Evolutionary conservation across 1,284 basidiomycete genomes (phyloP).

Genomic region (Lentinula novae-zelandiae): DNA sequence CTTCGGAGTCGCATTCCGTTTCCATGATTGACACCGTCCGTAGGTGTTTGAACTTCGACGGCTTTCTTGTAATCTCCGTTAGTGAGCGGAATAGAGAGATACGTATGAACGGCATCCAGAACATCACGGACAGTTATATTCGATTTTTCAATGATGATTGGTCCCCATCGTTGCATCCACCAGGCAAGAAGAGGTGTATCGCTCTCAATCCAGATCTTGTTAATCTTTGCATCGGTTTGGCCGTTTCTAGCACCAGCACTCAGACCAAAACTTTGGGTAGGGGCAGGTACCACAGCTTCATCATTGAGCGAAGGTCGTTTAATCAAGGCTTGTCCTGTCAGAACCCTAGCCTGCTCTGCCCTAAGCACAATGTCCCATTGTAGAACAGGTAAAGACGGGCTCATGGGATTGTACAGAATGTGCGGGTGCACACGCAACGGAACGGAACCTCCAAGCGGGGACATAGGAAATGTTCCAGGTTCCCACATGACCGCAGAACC

Average conservation of each 20-base stretch:
- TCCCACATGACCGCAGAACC: constrained; percentile 15
- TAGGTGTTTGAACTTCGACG: constrained; percentile 8
- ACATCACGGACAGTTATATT: constrained; percentile 26
- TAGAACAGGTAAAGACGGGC: constrained; percentile 25
- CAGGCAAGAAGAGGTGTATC: constrained; percentile 25
- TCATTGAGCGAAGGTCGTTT: constrained; percentile 16
- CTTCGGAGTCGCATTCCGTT: constrained; percentile 20
- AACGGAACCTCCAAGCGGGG: constrained; percentile 24
- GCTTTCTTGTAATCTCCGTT: constrained; percentile 23
- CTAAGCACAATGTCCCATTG: constrained; percentile 33
- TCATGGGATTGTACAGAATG: constrained; percentile 29
- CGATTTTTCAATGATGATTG: constrained; percentile 26
- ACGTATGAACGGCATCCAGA: constrained; percentile 29
- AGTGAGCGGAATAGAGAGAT: constrained; percentile 27
- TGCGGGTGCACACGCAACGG: constrained; percentile 28
- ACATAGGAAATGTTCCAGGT: constrained; percentile 27
- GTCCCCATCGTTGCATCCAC: constrained; percentile 34
- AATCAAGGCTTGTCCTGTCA: constrained; percentile 18
- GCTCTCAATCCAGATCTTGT: constrained; percentile 27
- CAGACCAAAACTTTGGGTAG: not conserved
- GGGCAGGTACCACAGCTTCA: constrained; percentile 17
- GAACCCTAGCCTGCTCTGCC: constrained; percentile 25
- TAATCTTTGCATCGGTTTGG: constrained; percentile 9
- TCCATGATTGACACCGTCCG: constrained; percentile 10
- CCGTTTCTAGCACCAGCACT: constrained; percentile 12